Evolutionary conservation across 805 yeast genomes (phyloP).

Genomic region (Torulaspora quercuum): DNA sequence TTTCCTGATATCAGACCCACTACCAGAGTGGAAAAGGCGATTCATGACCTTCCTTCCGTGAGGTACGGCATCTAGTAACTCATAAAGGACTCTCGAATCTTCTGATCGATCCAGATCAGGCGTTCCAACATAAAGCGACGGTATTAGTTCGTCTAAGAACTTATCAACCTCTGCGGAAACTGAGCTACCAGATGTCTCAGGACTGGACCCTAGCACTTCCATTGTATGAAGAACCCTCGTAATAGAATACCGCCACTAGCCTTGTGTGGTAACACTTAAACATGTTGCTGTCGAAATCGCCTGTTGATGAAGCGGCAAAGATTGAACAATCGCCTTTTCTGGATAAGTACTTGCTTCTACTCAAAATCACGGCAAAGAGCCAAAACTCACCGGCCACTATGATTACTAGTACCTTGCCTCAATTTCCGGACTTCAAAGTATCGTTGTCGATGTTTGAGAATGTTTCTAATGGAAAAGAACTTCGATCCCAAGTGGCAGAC

Average conservation of each 20-base stretch:
- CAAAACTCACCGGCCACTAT: slow-evolving; percentile 3
- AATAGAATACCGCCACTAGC: too few species aligned
- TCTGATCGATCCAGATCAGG: too few species aligned
- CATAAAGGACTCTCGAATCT: slow-evolving; percentile 18
- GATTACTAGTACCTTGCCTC: slow-evolving; percentile 41
- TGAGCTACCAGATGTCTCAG: slow-evolving; percentile 1
- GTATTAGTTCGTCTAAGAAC: slow-evolving; percentile 9
- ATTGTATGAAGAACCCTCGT: slow-evolving; percentile 1
- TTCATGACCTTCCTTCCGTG: slow-evolving; percentile 30
- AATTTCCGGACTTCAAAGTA: slow-evolving; percentile 41
- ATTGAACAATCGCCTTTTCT: too few species aligned
- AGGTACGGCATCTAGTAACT: slow-evolving; percentile 25
- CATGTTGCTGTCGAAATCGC: too few species aligned
- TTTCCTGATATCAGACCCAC: background rate
- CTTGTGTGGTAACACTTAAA: too few species aligned
- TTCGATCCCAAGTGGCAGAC: slow-evolving; percentile 43
- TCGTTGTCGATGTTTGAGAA: slow-evolving; percentile 44
- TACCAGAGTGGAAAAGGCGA: slow-evolving; percentile 14
- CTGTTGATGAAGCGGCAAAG: too few species aligned
- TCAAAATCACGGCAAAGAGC: too few species aligned
- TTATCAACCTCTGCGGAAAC: background rate
- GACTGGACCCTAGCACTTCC: slow-evolving; percentile 2
- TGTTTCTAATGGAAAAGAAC: slow-evolving; percentile 44
- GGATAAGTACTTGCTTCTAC: too few species aligned
- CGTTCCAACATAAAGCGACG: too few species aligned